Evolutionary conservation across 108 stramenopile genomes (phyloP), one percentile per base, ranked within the genome.

Genomic region (Nitzschia putrida): DNA sequence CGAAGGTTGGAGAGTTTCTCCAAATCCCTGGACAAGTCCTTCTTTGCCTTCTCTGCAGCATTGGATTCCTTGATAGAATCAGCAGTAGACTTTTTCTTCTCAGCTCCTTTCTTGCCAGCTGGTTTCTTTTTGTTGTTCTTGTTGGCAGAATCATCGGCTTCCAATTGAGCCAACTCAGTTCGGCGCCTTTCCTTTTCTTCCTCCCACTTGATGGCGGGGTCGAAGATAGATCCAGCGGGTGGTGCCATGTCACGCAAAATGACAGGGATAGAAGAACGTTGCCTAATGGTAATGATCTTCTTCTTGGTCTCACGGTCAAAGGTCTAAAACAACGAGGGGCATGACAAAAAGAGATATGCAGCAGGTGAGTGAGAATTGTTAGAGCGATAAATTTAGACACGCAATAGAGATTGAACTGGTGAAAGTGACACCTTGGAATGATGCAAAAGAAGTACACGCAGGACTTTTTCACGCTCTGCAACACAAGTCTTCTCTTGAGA

Each of bases 231-330:
- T 39, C 91, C 93, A 39, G 86, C 79, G 26, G 94, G 94, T 23
- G 95, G 95, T 26, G 92, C 93, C 92, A 96, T 94, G 64, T 96
- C 93, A 56, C 95, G 90, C 20, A 96, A 86, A 68, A 96, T 92
- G 57, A 93, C 23, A 55, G 95, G 95, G 69, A 96, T 94, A 66
- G 89, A 89, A 18, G 95, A 96, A 38, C 84, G 81, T 52, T 84
- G 86, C 66, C 88, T 89, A 51, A 79, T 76, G 52, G 76, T 80
- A 55, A 84, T 80, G 58, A 82, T 80, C 44, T 83, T 77, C 65
- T 79, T 84, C 45, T 77, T 82, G 39, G 88, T 71, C 69, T 90
- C 87, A 57, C 85, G 79, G 61, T 91, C 86, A 67, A 87, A 94
- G 18, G 82, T 82, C 93, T 93, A 53, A 24, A 20, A 39, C 8